Percentiles rank a stretch among this genome's conserved stretches.
These are phyloP conservation scores for Malbranchea zuffiana DNA, from an alignment of 2,329 filamentous ascomycete genomes.

Conservation along the genomic window DNA sequence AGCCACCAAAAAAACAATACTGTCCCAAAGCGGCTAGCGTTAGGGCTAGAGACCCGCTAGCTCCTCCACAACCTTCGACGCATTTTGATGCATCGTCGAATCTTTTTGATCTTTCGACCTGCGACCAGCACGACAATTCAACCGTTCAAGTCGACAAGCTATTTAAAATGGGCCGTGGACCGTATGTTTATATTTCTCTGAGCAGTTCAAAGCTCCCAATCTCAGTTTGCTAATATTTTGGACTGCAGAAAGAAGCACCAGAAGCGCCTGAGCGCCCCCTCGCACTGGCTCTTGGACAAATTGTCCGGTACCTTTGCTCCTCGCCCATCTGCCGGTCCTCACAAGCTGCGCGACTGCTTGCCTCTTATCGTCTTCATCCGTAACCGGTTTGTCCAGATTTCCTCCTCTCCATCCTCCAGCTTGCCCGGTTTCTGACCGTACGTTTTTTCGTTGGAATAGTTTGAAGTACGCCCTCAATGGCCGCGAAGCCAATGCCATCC, in stretches of 20 bases:
- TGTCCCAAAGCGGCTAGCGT: slow-evolving; percentile 1
- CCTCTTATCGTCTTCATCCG: slow-evolving; percentile 98
- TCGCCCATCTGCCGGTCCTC: slow-evolving; percentile 70
- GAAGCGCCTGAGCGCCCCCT: slow-evolving; percentile 98
- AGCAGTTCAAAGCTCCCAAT: background rate
- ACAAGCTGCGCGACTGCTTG: slow-evolving; percentile 99
- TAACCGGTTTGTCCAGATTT: slow-evolving; percentile 42
- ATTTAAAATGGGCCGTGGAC: slow-evolving; percentile 46
- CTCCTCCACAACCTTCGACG: slow-evolving; percentile 6
- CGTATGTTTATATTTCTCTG: slow-evolving; percentile 38
- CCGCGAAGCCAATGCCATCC: slow-evolving; percentile 93
- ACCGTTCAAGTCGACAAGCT: slow-evolving; percentile 19
- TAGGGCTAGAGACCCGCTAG: slow-evolving; percentile 9
- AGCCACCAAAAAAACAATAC: too few species aligned
- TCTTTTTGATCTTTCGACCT: slow-evolving; percentile 6
- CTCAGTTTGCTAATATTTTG: slow-evolving; percentile 1
- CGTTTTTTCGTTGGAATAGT: slow-evolving; percentile 52
- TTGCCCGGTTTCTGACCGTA: background rate
- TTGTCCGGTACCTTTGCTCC: slow-evolving; percentile 77
- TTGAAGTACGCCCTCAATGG: slow-evolving; percentile 99
- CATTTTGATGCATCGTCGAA: slow-evolving; percentile 7
- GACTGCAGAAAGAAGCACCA: slow-evolving; percentile 85
- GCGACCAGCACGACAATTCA: slow-evolving; percentile 15
- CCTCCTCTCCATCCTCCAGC: too few species aligned
- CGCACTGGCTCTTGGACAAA: slow-evolving; percentile 99